These are phyloP conservation scores for Suillus subalutaceus DNA, from an alignment of 768 basidiomycete genomes.

Conservation along the genomic window DNA sequence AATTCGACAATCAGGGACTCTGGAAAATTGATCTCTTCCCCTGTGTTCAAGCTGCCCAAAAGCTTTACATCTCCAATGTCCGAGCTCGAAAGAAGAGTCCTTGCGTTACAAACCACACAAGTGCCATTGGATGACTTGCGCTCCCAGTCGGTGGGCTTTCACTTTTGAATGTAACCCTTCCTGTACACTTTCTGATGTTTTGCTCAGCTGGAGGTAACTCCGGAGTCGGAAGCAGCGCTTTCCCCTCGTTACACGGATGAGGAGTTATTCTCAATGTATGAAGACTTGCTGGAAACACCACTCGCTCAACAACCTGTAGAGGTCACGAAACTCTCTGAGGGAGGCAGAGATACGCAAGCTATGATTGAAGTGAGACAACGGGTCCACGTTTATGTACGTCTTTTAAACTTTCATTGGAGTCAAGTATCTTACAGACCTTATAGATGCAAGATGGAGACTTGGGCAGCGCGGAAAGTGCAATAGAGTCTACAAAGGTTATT, in stretches of 20 bases:
- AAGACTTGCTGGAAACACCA: conserved; percentile 40
- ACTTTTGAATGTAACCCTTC: background rate
- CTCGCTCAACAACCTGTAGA: conserved; percentile 14
- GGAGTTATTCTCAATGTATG: conserved; percentile 43
- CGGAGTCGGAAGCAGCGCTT: background rate
- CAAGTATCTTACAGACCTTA: conserved; percentile 10
- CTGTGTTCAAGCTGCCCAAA: background rate
- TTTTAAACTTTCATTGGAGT: background rate
- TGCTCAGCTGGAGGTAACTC: background rate
- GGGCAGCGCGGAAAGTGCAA: conserved; percentile 48
- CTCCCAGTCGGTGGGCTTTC: background rate
- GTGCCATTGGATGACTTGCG: background rate
- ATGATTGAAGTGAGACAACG: conserved; percentile 20
- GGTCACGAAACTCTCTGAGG: conserved; percentile 10
- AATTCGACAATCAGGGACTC: background rate
- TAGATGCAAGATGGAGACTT: conserved; percentile 54
- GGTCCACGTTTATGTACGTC: conserved; percentile 52
- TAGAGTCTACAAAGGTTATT: conserved; percentile 57
- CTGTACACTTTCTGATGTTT: background rate
- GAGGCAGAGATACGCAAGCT: conserved; percentile 14
- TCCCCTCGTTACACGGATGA: conserved; percentile 35
- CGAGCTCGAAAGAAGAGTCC: conserved; percentile 5
- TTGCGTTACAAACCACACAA: conserved; percentile 5
- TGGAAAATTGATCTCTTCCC: background rate
- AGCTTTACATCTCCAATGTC: background rate